These are phyloP conservation scores for Pholiota conissans DNA, from an alignment of 768 basidiomycete species.

Conservation along the genomic window DNA sequence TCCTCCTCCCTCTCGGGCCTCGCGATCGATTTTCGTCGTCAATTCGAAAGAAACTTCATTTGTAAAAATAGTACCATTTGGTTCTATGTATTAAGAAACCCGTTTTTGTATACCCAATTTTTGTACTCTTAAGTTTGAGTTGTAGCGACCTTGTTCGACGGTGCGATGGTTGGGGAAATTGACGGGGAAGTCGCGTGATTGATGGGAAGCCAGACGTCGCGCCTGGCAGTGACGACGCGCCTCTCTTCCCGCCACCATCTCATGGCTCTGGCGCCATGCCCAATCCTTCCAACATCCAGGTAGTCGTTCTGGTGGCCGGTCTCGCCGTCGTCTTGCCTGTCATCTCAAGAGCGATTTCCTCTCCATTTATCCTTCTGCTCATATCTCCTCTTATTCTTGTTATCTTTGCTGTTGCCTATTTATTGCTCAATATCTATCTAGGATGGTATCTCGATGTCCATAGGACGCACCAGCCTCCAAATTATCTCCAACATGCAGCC, in stretches of 20 bases:
- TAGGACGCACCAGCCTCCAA: conserved; percentile 22
- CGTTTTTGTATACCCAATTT: too few species aligned
- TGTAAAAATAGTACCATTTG: too few species aligned
- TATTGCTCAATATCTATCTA: conserved; percentile 54
- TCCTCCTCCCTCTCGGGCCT: too few species aligned
- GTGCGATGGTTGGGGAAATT: too few species aligned
- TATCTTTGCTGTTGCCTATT: conserved; percentile 46
- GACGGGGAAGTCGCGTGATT: conserved; percentile 16
- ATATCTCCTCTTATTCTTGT: conserved; percentile 60
- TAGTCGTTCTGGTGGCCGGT: conserved; percentile 57
- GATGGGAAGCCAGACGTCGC: conserved; percentile 2
- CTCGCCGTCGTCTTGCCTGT: conserved; percentile 59
- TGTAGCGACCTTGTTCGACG: too few species aligned
- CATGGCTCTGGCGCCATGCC: conserved; percentile 22
- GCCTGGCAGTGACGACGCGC: not conserved
- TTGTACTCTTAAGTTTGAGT: too few species aligned
- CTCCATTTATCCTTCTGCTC: conserved; percentile 63
- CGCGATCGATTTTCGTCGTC: too few species aligned
- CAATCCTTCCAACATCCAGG: conserved; percentile 44
- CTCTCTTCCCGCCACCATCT: not conserved
- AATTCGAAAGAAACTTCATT: too few species aligned
- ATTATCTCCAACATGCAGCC: conserved; percentile 54
- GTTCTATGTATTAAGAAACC: too few species aligned
- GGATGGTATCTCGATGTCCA: conserved; percentile 59
- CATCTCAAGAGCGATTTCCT: conserved; percentile 56